Evolutionary conservation across 768 basidiomycete genomes (phyloP).

Genomic region (Austroboletus festivus): DNA sequence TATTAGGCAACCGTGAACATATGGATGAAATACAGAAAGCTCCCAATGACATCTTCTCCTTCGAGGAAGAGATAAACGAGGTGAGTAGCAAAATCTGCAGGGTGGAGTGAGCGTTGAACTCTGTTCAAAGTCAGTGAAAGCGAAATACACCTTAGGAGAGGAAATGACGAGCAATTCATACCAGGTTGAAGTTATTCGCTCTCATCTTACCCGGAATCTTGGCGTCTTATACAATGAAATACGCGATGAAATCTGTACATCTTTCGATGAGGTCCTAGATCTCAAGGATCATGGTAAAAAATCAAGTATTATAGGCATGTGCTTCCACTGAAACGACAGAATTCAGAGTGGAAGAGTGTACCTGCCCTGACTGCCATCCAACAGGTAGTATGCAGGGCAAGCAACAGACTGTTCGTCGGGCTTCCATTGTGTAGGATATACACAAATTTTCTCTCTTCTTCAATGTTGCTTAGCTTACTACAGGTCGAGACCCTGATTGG

Average conservation of each 20-base stretch:
- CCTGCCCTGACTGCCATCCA: conserved; percentile 24
- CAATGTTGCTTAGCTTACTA: neutral
- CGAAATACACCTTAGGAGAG: too few species aligned
- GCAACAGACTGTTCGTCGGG: conserved; percentile 50
- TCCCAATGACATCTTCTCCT: conserved; percentile 38
- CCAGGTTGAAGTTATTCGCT: conserved; percentile 20
- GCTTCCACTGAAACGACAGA: neutral
- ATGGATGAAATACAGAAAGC: conserved; percentile 42
- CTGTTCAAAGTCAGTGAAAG: too few species aligned
- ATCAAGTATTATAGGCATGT: neutral
- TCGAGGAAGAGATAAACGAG: too few species aligned
- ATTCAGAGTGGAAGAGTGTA: conserved; percentile 39
- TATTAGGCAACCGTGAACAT: conserved; percentile 30
- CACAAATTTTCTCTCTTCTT: neutral
- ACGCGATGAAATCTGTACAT: conserved; percentile 31
- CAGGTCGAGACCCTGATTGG: conserved; percentile 36
- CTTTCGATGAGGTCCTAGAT: conserved; percentile 33
- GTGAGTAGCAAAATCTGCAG: too few species aligned
- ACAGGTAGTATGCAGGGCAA: conserved; percentile 38
- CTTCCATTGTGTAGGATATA: neutral
- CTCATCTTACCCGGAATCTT: conserved; percentile 39
- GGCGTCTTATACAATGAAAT: conserved; percentile 29
- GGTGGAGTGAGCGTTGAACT: too few species aligned
- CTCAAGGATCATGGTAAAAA: conserved; percentile 15
- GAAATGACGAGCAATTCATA: too few species aligned